Percentiles rank a stretch among this genome's conserved stretches.
These are phyloP conservation scores for Metarhizium brunneum DNA, from an alignment of 2,329 filamentous ascomycete genomes.

Conservation along the genomic window DNA sequence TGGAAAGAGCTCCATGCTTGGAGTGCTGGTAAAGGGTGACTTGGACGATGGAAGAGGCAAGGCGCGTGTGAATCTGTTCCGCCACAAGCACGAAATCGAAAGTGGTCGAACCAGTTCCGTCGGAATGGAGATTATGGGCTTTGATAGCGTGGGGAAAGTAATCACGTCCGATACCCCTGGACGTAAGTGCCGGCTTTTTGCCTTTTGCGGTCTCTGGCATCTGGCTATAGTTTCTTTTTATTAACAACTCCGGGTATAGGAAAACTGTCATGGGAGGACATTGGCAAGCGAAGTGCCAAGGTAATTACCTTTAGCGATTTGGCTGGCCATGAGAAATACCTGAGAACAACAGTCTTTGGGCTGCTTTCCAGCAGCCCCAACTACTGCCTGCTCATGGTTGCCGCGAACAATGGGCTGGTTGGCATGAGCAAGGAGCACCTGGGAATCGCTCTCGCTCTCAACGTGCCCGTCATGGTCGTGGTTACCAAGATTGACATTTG, in stretches of 20 bases:
- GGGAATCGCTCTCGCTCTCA: constrained; percentile 86
- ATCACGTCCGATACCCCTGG: constrained; percentile 75
- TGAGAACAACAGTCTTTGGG: constrained; percentile 93
- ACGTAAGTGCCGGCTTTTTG: constrained; percentile 42
- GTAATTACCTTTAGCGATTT: constrained; percentile 95
- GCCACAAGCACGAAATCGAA: constrained; percentile 97
- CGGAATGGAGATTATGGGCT: constrained; percentile 98
- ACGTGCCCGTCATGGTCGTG: constrained; percentile 95
- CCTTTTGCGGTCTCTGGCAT: not conserved
- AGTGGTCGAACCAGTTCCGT: constrained; percentile 92
- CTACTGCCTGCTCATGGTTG: constrained; percentile 96
- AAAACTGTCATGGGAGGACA: constrained; percentile 90
- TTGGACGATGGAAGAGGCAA: constrained; percentile 91
- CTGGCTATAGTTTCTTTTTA: not conserved
- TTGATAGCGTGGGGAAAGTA: constrained; percentile 77
- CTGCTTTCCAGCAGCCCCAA: constrained; percentile 90
- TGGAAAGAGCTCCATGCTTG: constrained; percentile 92
- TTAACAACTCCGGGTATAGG: constrained; percentile 19
- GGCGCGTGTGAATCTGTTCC: constrained; percentile 89
- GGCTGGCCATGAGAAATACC: constrained; percentile 89
- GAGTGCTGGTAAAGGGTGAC: constrained; percentile 89
- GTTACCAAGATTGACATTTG: constrained; percentile 99
- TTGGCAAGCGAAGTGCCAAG: constrained; percentile 88
- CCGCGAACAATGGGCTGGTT: constrained; percentile 91
- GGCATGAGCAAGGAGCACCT: constrained; percentile 99